Conservation (phyloP, 2,329 filamentous ascomycete species). For the Apiospora malaysiana region DNA sequence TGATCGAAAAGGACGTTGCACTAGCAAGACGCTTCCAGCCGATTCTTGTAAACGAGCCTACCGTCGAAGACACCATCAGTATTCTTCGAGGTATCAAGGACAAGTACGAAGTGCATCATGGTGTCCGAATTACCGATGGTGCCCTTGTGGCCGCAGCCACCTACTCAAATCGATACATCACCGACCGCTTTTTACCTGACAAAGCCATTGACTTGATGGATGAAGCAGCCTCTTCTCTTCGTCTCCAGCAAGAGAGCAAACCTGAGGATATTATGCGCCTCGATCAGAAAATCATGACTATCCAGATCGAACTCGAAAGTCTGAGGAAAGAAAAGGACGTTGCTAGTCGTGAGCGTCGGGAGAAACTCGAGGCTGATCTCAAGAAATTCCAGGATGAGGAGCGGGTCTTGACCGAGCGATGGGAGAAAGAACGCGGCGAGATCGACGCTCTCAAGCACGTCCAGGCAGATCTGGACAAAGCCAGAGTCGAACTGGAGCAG, state of each 20-base stretch:
- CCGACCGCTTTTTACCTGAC: slow-evolving; percentile 92
- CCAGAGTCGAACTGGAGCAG: slow-evolving; percentile 82
- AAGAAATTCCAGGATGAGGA: slow-evolving; percentile 80
- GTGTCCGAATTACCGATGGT: slow-evolving; percentile 91
- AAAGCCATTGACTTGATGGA: slow-evolving; percentile 98
- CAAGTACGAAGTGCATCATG: slow-evolving; percentile 96
- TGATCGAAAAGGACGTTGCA: slow-evolving; percentile 95
- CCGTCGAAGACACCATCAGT: slow-evolving; percentile 90
- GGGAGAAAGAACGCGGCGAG: slow-evolving; percentile 88
- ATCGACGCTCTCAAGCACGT: slow-evolving; percentile 86
- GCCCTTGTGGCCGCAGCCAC: slow-evolving; percentile 91
- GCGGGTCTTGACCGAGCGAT: slow-evolving; percentile 75
- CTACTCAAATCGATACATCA: slow-evolving; percentile 95
- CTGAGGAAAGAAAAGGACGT: slow-evolving; percentile 93
- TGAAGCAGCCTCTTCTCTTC: slow-evolving; percentile 87
- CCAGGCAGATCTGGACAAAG: slow-evolving; percentile 87
- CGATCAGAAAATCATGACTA: slow-evolving; percentile 94
- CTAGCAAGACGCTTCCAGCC: slow-evolving; percentile 93
- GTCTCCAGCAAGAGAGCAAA: slow-evolving; percentile 95
- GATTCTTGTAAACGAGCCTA: slow-evolving; percentile 90
- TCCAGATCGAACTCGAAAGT: slow-evolving; percentile 95
- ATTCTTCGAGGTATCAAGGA: slow-evolving; percentile 97
- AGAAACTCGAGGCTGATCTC: slow-evolving; percentile 81
- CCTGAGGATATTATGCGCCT: slow-evolving; percentile 92
- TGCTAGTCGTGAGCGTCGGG: slow-evolving; percentile 83